Evolutionary conservation across 805 yeast species (phyloP), one percentile per base, ranked within the genome.

Genomic region (Priceomyces carsonii): DNA sequence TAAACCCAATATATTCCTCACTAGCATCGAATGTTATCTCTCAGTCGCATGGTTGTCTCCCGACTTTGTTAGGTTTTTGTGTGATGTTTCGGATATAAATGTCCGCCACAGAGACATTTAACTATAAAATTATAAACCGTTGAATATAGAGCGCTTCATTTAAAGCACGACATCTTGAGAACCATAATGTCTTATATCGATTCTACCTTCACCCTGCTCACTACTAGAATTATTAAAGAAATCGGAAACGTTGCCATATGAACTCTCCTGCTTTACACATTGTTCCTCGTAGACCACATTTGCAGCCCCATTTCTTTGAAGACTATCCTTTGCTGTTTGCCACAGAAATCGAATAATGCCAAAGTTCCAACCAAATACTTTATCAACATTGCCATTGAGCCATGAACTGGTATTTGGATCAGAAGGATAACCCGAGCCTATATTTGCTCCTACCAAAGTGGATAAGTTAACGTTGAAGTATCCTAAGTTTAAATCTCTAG

Each of bases 361-460:
- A 33, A 48, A 63, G 35, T 79, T 73, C 98, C 98, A 93, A 0
- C 98, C 98, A 60, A 86, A 86, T 9, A 91, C 66, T 9, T 73
- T 74, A 54, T 87, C 86, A 18, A 85, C 77, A 16, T 71, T 66
- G 0, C 59, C 46, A 25, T 75, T 71, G 26, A 93, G 63, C 96
- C 96, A 93, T 23, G 50, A 50, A n/a, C 75, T 71, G 0, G 99
- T 91, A 42, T 78, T 77, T 3, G 96, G 95, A 59, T 93, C 99
- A 3, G 90, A 77, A 0, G 99, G 98, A 57, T 93, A 93, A 1
- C 99, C 99, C 0, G 95, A 85, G 1, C 99, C 99, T 5, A 66
- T 31, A 3, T 28, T 39, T 63, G 81, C 79, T 19, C 60, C 65
- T 34, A 47, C 54, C 8, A 69, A 32, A 39, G 51, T 29, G 39